These are phyloP conservation scores for Aureobasidium uvarum DNA, from an alignment of 2,329 filamentous ascomycete species.

Conservation along the genomic window DNA sequence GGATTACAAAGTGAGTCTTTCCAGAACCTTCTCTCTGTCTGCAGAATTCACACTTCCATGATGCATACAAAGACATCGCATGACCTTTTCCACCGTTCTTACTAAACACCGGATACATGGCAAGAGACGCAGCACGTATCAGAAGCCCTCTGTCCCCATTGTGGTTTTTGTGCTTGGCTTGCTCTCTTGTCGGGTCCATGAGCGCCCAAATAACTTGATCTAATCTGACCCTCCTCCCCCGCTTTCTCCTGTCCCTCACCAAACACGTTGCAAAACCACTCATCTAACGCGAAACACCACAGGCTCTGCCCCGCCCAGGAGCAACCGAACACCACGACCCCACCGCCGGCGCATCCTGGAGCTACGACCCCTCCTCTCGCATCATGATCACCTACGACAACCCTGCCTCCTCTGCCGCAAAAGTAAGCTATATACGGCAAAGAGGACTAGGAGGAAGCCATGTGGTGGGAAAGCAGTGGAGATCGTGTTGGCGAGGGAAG, in stretches of 20 bases:
- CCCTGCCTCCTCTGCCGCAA: conserved; percentile 62
- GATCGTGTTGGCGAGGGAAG: conserved; percentile 66
- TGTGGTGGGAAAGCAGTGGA: conserved; percentile 93
- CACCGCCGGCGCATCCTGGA: conserved; percentile 69
- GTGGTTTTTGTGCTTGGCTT: conserved; percentile 2
- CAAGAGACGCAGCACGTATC: neutral
- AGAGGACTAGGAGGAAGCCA: conserved; percentile 74
- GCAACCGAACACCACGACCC: conserved; percentile 55
- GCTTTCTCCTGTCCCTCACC: neutral
- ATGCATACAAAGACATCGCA: conserved; percentile 23
- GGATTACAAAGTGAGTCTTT: conserved; percentile 67
- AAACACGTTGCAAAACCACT: neutral
- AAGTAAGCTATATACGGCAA: conserved; percentile 68
- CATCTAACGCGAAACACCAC: neutral
- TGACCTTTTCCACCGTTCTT: conserved; percentile 24
- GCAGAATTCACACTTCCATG: conserved; percentile 1
- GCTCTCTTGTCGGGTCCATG: conserved; percentile 24
- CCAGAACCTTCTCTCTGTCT: neutral
- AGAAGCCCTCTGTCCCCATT: neutral
- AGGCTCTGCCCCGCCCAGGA: conserved; percentile 66
- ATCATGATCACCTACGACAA: conserved; percentile 78
- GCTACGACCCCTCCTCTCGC: conserved; percentile 62
- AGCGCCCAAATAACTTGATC: conserved; percentile 39
- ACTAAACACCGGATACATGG: conserved; percentile 24
- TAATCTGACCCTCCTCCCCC: conserved; percentile 38